Conservation (phyloP, 345 rosid genomes). For the Murraya koenigii region DNA sequence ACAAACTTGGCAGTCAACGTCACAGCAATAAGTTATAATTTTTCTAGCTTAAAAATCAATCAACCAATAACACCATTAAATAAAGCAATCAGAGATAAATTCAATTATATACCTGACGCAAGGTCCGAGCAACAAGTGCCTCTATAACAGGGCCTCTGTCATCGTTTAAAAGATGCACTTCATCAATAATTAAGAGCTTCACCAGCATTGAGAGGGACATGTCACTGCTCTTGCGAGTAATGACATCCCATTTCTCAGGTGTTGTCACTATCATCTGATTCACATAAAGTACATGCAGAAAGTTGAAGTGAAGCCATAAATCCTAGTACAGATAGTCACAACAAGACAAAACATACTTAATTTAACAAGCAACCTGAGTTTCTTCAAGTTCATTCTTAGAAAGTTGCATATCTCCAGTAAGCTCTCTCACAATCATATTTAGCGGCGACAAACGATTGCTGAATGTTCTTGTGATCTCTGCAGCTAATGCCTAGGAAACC, state of each 20-base stretch:
- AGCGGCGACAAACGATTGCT: constrained; percentile 87
- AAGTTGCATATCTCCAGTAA: constrained; percentile 99
- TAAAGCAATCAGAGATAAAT: constrained; percentile 9
- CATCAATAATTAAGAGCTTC: constrained; percentile 95
- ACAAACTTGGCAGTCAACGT: background rate
- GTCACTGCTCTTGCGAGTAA: constrained; percentile 98
- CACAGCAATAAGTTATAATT: constrained; percentile 11
- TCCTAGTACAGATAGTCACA: constrained; percentile 4
- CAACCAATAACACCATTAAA: constrained; percentile 12
- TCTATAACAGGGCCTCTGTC: constrained; percentile 99
- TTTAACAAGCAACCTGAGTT: constrained; percentile 70
- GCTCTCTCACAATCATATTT: constrained; percentile 91
- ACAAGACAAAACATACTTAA: constrained; percentile 12
- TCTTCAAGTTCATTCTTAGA: constrained; percentile 83
- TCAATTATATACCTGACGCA: constrained; percentile 72
- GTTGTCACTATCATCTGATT: constrained; percentile 98
- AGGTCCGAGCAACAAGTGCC: constrained; percentile 96
- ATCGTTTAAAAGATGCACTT: constrained; percentile 98
- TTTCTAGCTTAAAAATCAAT: background rate
- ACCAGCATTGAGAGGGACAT: constrained; percentile 97
- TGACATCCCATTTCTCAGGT: constrained; percentile 99
- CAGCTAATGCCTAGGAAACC: constrained; percentile 81
- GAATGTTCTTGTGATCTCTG: constrained; percentile 91
- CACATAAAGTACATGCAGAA: constrained; percentile 13
- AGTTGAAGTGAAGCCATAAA: constrained; percentile 17